Percentiles rank a stretch among this genome's conserved stretches.
These are phyloP conservation scores for Thraustochytrium striatum DNA, from an alignment of 352 stramenopile species.

Conservation along the genomic window DNA sequence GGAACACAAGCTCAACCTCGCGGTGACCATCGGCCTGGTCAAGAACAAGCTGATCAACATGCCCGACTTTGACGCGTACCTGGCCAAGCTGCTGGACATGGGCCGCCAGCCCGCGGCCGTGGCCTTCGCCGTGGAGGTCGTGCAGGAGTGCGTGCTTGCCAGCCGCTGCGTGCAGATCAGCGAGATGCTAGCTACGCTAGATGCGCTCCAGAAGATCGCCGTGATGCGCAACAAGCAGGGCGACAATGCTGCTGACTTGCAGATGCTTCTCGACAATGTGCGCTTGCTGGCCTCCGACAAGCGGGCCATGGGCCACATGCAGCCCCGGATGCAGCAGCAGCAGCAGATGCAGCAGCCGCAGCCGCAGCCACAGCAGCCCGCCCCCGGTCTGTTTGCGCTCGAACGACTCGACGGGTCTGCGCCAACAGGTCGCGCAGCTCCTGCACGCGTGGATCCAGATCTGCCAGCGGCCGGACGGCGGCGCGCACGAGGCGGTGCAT, in stretches of 20 bases:
- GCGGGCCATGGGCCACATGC: constrained; percentile 47
- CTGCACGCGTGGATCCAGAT: constrained; percentile 97
- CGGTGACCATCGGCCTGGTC: constrained; percentile 85
- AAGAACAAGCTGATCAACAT: constrained; percentile 87
- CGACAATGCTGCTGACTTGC: constrained; percentile 46
- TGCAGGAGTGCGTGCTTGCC: constrained; percentile 66
- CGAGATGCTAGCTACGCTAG: constrained; percentile 81
- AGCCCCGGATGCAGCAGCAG: constrained; percentile 44
- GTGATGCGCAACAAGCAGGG: constrained; percentile 68
- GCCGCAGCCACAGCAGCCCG: constrained; percentile 54
- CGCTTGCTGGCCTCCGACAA: constrained; percentile 60
- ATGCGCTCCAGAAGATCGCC: constrained; percentile 87
- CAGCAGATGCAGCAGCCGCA: constrained; percentile 58
- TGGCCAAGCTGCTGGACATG: constrained; percentile 87
- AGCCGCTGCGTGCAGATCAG: constrained; percentile 67
- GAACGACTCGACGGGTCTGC: constrained; percentile 62
- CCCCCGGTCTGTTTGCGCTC: constrained; percentile 21
- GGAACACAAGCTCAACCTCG: constrained; percentile 90
- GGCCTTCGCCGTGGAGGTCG: constrained; percentile 92
- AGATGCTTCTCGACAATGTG: constrained; percentile 17
- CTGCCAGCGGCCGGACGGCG: constrained; percentile 77
- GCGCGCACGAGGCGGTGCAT: constrained; percentile 83
- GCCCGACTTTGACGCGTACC: constrained; percentile 85
- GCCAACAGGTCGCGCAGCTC: constrained; percentile 70
- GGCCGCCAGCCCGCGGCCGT: constrained; percentile 85